Percentiles rank a stretch among this genome's conserved stretches.
Conservation (phyloP, 257 asterid genomes). For the Solanum piurae region DNA sequence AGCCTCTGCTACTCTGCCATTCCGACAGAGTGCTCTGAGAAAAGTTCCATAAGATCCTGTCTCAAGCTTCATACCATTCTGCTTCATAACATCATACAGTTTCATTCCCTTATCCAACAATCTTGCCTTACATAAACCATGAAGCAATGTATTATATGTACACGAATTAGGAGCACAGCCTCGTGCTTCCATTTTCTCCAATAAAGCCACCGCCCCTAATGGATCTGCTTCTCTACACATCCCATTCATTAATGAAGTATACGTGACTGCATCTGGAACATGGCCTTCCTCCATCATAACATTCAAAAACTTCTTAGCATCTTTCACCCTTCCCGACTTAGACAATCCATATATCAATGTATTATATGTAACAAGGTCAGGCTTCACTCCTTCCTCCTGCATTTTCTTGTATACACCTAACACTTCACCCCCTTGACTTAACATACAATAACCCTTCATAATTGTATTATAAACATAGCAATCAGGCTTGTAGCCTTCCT, state of each 20-base stretch:
- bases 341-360: conserved; percentile 79
- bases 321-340: conserved; percentile 66
- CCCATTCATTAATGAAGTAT: conserved; percentile 94
- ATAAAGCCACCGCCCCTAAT: conserved; percentile 56
- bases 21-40: conserved; percentile 62
- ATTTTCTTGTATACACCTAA: conserved; percentile 70
- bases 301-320: conserved; percentile 60
- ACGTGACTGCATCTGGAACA: conserved; percentile 68
- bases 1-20: conserved; percentile 78
- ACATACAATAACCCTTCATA: conserved; percentile 78
- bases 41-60: conserved; percentile 72
- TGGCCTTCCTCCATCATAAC: conserved; percentile 72
- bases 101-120: conserved; percentile 60
- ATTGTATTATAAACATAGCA: conserved; percentile 80
- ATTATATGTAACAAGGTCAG: conserved; percentile 71
- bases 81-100: conserved; percentile 64
- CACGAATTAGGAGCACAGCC: conserved; percentile 76
- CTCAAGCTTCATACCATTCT: conserved; percentile 48
- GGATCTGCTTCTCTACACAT: conserved; percentile 82
- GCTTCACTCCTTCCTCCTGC: conserved; percentile 72
- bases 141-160: conserved; percentile 82
- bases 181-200: conserved; percentile 64
- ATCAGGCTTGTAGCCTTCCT: conserved; percentile 83
- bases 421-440: conserved; percentile 58
- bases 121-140: conserved; percentile 74